Percentiles rank a stretch among this genome's conserved stretches.
Evolutionary conservation across 345 rosid genomes (phyloP).

Genomic region (Eucalyptus cladocalyx): DNA sequence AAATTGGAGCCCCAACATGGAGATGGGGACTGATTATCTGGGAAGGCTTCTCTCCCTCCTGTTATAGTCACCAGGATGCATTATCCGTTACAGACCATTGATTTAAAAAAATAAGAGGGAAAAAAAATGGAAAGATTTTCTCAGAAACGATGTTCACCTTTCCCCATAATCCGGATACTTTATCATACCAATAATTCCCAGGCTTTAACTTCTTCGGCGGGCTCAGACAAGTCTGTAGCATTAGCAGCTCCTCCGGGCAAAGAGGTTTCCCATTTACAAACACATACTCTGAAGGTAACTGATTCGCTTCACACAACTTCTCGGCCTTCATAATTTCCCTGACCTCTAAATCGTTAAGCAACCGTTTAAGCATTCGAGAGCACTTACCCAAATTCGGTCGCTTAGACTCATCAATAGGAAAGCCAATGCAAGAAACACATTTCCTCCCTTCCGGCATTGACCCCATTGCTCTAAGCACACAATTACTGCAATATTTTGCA

Average conservation of each 20-base stretch:
- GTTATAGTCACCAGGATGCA: conserved; percentile 19
- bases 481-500: conserved; percentile 81
- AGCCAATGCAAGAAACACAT: conserved; percentile 86
- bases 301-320: conserved; percentile 86
- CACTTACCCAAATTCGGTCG: conserved; percentile 74
- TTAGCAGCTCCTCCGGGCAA: conserved; percentile 66
- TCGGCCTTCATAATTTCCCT: conserved; percentile 92
- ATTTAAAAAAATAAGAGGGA: background rate
- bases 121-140: background rate
- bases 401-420: conserved; percentile 69
- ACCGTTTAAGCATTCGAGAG: conserved; percentile 87
- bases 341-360: conserved; percentile 87
- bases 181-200: conserved; percentile 98
- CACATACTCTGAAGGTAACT: conserved; percentile 80
- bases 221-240: conserved; percentile 64
- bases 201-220: conserved; percentile 96
- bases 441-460: conserved; percentile 99
- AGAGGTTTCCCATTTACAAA: conserved; percentile 76
- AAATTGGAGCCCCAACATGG: conserved; percentile 81
- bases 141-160: conserved; percentile 44
- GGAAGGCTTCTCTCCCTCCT: conserved; percentile 95
- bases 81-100: background rate
- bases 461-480: conserved; percentile 99
- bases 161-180: conserved; percentile 99
- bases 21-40: conserved; percentile 87